Evolutionary conservation across 257 asterid species (phyloP), one percentile per base, ranked within the genome.

Genomic region (Salvia splendens): DNA sequence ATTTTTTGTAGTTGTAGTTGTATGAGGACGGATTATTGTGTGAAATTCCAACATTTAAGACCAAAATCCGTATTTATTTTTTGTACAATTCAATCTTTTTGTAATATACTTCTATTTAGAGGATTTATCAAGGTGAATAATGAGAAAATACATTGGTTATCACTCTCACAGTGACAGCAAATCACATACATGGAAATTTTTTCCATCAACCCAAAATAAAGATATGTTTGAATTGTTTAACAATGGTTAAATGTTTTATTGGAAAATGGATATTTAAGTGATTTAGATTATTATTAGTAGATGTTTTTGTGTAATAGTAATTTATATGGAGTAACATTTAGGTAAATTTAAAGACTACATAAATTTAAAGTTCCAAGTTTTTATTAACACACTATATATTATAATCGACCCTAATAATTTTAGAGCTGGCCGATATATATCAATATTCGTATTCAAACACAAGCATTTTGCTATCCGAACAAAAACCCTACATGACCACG

Each of bases 401-500:
- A 45, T 46, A 12, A 12, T 46, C 17, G 51, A 0, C 14, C 15
- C 51, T 12, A 46, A n/a, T 11, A 12, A 46, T 46, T 12, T 46
- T 46, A 46, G 51, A n/a, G n/a, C n/a, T n/a, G 11, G 1, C 10
- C 6, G 3, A 10, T 41, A 38, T 30, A 67, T 55, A 28, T n/a
- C 6, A 32, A 33, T 6, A 57, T 4, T 33, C 9, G 12, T 9
- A 24, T 38, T 12, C 58, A 17, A 70, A 33, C 10, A 12, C 4
- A 8, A 0, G 4, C 10, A 8, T 2, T n/a, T 10, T 1, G 6
- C 3, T 16, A 45, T 42, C 6, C 11, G 11, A 0, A 30, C 2
- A 2, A 42, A 50, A 5, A 20, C 24, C 24, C 64, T 81, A 92
- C 98, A 92, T 89, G 66, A 92, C 72, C 4, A 85, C 79, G 75